Evolutionary conservation across 2,329 filamentous ascomycete species (phyloP), one percentile per base, ranked within the genome.

Genomic region (Paraphoma sp.): DNA sequence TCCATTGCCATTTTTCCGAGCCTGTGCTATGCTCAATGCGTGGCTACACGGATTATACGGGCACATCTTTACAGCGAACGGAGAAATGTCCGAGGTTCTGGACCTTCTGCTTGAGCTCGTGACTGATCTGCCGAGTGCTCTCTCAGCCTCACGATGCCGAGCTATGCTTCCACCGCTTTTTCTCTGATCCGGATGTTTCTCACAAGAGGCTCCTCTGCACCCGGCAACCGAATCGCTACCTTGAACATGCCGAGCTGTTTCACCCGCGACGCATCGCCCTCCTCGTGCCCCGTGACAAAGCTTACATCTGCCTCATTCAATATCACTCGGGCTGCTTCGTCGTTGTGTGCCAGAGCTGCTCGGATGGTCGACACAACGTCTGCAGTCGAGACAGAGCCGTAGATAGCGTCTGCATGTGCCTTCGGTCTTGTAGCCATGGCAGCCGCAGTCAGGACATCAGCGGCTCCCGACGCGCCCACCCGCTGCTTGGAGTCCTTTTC

Each of bases 161-260:
- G 40, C 57, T 56, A 66, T 62, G 58, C 53, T 53, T 57, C 59
- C 56, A 56, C 47, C 30, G 65, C 65, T 63, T 74, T 74, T 23
- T 70, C 71, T 49, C 70, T 69, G 54, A 76, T 61, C 41, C 73
- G 69, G 38, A 76, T 60, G 44, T 62, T 73, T 51, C 74, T 69
- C 17, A 64, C 65, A 42, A 76, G 56, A 45, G 71, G 58, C 51
- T 74, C 69, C 44, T 76, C 73, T n/a, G 78, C 76, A 7, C 83
- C 83, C 49, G 80, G 80, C 46, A 84, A 65, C 56, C 68, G 76
- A 53, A 87, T 82, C 68, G 84, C 80, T 43, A 86, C 74, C 55
- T 79, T 78, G 69, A 80, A 86, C 51, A 79, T 76, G 44, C 84
- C 84, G 17, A 86, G 63, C 59, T 80, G 73, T 76, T 85, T 86